Conservation (phyloP, 257 asterid species). For the Euphrasia confusa region DNA sequence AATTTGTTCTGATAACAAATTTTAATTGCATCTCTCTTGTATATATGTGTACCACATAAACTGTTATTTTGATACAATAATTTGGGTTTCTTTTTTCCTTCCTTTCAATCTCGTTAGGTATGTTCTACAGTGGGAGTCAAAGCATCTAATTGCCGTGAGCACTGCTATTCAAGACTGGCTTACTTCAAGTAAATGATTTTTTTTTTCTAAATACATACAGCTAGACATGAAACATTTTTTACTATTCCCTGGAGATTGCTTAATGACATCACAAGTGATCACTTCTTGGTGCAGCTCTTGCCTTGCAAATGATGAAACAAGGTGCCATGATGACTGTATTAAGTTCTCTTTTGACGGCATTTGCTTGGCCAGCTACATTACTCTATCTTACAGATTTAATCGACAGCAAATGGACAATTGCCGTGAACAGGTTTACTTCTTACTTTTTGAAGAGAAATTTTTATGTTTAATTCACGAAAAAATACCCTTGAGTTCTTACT, state of each 20-base stretch:
- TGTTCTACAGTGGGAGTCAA: conserved; percentile 89
- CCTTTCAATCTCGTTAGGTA: conserved; percentile 44
- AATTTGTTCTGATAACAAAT: conserved; percentile 2
- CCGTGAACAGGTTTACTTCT: conserved; percentile 69
- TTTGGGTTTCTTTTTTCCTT: conserved; percentile 19
- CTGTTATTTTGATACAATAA: not conserved
- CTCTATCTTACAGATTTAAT: conserved; percentile 69
- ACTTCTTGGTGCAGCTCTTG: conserved; percentile 51
- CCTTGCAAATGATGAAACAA: conserved; percentile 74
- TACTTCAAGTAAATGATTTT: conserved; percentile 68
- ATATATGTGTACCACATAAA: not conserved
- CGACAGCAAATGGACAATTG: conserved; percentile 93
- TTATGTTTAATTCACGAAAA: not conserved
- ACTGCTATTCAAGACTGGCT: conserved; percentile 99
- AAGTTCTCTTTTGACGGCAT: conserved; percentile 65
- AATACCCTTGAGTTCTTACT: not conserved
- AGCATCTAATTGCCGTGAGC: conserved; percentile 83
- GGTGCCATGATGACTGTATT: conserved; percentile 98
- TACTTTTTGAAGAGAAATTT: conserved; percentile 16
- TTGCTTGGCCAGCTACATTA: conserved; percentile 92
- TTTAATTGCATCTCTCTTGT: conserved; percentile 4
- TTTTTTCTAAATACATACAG: not conserved
- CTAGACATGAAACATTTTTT: conserved; percentile 11
- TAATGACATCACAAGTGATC: conserved; percentile 23
- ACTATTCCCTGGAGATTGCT: conserved; percentile 14